phyloP scores from a whole-genome alignment of 2,329 filamentous ascomycete species.

The Beauveria asiatica region DNA sequence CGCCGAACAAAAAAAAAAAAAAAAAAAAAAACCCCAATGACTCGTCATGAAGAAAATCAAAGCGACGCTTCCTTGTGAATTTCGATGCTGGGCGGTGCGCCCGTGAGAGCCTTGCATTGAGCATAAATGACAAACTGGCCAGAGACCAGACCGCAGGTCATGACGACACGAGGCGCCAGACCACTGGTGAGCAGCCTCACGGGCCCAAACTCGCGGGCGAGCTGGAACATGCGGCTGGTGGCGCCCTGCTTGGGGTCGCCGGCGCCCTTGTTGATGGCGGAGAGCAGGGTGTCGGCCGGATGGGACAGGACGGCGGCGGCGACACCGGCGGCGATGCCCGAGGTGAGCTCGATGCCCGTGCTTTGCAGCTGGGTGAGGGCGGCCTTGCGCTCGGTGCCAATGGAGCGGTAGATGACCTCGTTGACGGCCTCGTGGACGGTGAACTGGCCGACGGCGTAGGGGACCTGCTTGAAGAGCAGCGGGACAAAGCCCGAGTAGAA shows the following conservation, averaged over 20 bases:
- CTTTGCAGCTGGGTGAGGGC: constrained; percentile 61
- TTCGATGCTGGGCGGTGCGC: constrained; percentile 42
- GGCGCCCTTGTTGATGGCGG: constrained; percentile 47
- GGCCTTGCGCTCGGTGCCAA: constrained; percentile 61
- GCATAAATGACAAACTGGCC: constrained; percentile 49
- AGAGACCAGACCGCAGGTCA: constrained; percentile 45
- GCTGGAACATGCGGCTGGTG: constrained; percentile 43
- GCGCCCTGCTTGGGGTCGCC: constrained; percentile 39
- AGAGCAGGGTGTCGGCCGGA: constrained; percentile 63
- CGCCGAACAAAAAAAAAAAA: too few relatives aligned
- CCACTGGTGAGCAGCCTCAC: constrained; percentile 38
- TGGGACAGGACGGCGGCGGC: constrained; percentile 84
- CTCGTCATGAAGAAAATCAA: not conserved
- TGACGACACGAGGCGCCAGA: constrained; percentile 41
- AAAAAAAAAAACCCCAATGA: not conserved
- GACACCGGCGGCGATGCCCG: constrained; percentile 80
- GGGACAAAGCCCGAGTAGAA: constrained; percentile 91
- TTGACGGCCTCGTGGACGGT: constrained; percentile 85
- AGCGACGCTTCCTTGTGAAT: constrained; percentile 39
- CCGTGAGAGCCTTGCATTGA: constrained; percentile 44
- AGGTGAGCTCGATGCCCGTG: constrained; percentile 77
- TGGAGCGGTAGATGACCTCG: constrained; percentile 60
- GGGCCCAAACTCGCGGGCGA: constrained; percentile 43
- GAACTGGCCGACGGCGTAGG: constrained; percentile 92
- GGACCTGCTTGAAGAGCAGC: constrained; percentile 80